Evolutionary conservation across 768 basidiomycete genomes (phyloP).

Genomic region (Suillus bovinus): DNA sequence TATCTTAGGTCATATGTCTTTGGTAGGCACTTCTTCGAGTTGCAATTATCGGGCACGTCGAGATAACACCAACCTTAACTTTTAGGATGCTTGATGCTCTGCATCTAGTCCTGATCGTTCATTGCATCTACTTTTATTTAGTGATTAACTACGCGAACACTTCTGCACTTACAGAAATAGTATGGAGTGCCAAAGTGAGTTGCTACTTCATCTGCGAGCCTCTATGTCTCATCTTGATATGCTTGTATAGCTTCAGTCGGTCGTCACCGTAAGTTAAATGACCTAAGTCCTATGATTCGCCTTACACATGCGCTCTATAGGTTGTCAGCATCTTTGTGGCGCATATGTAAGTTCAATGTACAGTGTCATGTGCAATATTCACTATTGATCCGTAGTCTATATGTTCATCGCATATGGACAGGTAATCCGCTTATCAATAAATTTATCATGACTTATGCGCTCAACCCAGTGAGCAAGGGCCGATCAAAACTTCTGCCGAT

Average conservation of each 20-base stretch:
- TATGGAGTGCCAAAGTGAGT: constrained; percentile 24
- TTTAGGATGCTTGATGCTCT: constrained; percentile 37
- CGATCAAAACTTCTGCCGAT: background rate
- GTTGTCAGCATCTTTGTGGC: background rate
- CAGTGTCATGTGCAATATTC: background rate
- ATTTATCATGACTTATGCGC: background rate
- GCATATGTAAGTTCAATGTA: background rate
- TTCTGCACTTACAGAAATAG: constrained; percentile 25
- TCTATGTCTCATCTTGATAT: background rate
- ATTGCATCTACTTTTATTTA: constrained; percentile 38
- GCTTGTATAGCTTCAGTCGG: background rate
- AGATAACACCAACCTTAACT: background rate
- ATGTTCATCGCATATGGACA: constrained; percentile 6
- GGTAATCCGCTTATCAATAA: background rate
- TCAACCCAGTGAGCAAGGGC: background rate
- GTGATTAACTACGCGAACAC: constrained; percentile 36
- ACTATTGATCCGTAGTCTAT: background rate
- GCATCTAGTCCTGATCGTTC: constrained; percentile 36
- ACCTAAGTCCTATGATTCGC: background rate
- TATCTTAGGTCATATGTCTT: background rate
- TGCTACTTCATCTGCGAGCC: background rate
- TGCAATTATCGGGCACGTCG: background rate
- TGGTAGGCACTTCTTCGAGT: background rate
- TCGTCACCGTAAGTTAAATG: background rate
- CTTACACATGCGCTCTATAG: background rate